Evolutionary conservation across 345 rosid species (phyloP).

Genomic region (Populus tremula): DNA sequence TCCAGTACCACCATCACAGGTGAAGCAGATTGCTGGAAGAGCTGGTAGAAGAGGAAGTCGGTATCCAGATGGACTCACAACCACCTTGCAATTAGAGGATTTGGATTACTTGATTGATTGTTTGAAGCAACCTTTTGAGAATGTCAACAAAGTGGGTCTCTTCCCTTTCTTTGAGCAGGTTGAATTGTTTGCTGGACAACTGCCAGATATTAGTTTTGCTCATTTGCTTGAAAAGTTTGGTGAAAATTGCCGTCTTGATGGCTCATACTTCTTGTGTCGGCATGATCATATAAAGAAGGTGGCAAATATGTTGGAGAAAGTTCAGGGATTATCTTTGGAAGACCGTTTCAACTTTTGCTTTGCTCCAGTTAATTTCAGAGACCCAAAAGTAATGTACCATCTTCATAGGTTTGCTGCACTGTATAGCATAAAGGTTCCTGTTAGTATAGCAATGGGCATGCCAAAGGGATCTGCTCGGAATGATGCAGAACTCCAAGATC

Average conservation of each 20-base stretch:
- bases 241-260: slow-evolving; percentile 77
- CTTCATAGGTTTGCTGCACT: slow-evolving; percentile 67
- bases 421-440: slow-evolving; percentile 65
- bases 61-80: slow-evolving; percentile 86
- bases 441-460: slow-evolving; percentile 82
- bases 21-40: slow-evolving; percentile 96
- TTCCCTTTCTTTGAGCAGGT: slow-evolving; percentile 95
- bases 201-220: slow-evolving; percentile 49
- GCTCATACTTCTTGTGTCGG: slow-evolving; percentile 75
- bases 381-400: slow-evolving; percentile 90
- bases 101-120: slow-evolving; percentile 73
- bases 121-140: slow-evolving; percentile 80
- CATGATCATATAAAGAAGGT: slow-evolving; percentile 88
- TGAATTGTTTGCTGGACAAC: slow-evolving; percentile 76
- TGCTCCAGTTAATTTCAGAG: slow-evolving; percentile 87
- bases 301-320: slow-evolving; percentile 92
- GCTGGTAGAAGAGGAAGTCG: slow-evolving; percentile 93
- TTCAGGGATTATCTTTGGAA: slow-evolving; percentile 64
- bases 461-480: slow-evolving; percentile 81
- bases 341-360: slow-evolving; percentile 94
- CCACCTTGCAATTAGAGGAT: slow-evolving; percentile 70
- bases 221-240: slow-evolving; percentile 72
- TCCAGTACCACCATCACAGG: slow-evolving; percentile 81
- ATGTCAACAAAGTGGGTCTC: slow-evolving; percentile 73
- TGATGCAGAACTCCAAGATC: slow-evolving; percentile 74